Percentiles rank a stretch among this genome's conserved stretches.
These are phyloP conservation scores for Grosmannia huntii DNA, from an alignment of 2,329 filamentous ascomycete species.

Conservation along the genomic window DNA sequence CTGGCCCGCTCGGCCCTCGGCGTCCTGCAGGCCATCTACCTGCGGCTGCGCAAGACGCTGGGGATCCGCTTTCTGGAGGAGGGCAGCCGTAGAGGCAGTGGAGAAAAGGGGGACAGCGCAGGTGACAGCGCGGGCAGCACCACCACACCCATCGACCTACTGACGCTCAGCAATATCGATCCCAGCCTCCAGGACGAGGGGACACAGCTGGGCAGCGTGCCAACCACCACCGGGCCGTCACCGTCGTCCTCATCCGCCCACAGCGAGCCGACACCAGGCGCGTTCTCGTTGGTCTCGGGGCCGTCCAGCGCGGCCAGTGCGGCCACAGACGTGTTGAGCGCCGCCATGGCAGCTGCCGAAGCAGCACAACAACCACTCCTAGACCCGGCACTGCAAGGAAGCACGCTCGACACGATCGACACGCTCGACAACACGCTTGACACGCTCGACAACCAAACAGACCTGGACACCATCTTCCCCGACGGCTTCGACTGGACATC, in stretches of 20 bases:
- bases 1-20: conserved; percentile 41
- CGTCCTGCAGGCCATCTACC: conserved; percentile 41
- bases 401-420: too few relatives aligned
- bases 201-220: not conserved
- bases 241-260: not conserved
- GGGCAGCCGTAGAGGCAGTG: conserved; percentile 4
- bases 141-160: conserved; percentile 7
- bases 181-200: conserved; percentile 10
- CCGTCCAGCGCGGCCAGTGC: conserved; percentile 5
- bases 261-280: conserved; percentile 5
- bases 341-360: not conserved
- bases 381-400: not conserved
- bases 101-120: conserved; percentile 9
- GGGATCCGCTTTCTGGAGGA: conserved; percentile 19
- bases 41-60: conserved; percentile 39
- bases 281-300: not conserved
- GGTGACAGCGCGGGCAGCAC: not conserved
- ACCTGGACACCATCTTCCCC: conserved; percentile 23
- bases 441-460: too few relatives aligned
- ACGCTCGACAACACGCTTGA: too few relatives aligned
- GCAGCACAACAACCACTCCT: not conserved
- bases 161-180: conserved; percentile 12
- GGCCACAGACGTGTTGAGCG: conserved; percentile 6
- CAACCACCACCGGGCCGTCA: not conserved
- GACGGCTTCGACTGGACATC: conserved; percentile 34